phyloP scores from a whole-genome alignment of 2,329 filamentous ascomycete genomes.

The Pseudogymnoascus sp. region DNA sequence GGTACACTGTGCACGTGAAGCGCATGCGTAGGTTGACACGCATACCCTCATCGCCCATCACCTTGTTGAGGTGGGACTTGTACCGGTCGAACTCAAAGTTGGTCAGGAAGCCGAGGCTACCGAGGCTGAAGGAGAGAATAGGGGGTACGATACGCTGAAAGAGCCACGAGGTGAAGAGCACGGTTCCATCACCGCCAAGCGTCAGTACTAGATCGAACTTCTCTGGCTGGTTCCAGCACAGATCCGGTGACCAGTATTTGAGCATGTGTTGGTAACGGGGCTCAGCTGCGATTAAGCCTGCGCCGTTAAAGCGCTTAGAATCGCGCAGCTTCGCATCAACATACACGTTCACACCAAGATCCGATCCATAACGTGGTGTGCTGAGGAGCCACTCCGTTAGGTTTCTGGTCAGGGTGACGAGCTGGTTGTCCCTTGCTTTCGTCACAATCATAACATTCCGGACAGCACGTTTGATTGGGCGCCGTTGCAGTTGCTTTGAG shows the following conservation, averaged over 20 bases:
- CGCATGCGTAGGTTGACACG: slow-evolving; percentile 96
- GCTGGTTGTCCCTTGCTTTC: slow-evolving; percentile 89
- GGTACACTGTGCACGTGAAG: slow-evolving; percentile 96
- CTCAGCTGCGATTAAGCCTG: slow-evolving; percentile 65
- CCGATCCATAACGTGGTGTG: slow-evolving; percentile 81
- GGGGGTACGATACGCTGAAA: slow-evolving; percentile 84
- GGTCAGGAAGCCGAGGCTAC: slow-evolving; percentile 80
- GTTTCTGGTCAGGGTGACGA: slow-evolving; percentile 83
- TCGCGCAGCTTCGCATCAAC: slow-evolving; percentile 91
- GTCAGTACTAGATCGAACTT: slow-evolving; percentile 92
- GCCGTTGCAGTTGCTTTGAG: slow-evolving; percentile 85
- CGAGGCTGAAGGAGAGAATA: slow-evolving; percentile 75
- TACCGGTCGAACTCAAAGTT: slow-evolving; percentile 84
- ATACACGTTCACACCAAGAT: slow-evolving; percentile 91
- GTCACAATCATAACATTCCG: slow-evolving; percentile 97
- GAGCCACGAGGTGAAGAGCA: slow-evolving; percentile 85
- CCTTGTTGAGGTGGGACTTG: slow-evolving; percentile 74
- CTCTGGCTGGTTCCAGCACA: slow-evolving; percentile 90
- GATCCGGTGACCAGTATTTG: slow-evolving; percentile 90
- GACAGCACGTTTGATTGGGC: slow-evolving; percentile 86
- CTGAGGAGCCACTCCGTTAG: slow-evolving; percentile 79
- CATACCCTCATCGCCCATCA: slow-evolving; percentile 95
- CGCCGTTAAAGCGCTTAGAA: slow-evolving; percentile 79
- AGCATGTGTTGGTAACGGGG: slow-evolving; percentile 75
- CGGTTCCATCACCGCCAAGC: slow-evolving; percentile 78